phyloP scores from a whole-genome alignment of 352 stramenopile species.

The Blastocystis sp. region DNA sequence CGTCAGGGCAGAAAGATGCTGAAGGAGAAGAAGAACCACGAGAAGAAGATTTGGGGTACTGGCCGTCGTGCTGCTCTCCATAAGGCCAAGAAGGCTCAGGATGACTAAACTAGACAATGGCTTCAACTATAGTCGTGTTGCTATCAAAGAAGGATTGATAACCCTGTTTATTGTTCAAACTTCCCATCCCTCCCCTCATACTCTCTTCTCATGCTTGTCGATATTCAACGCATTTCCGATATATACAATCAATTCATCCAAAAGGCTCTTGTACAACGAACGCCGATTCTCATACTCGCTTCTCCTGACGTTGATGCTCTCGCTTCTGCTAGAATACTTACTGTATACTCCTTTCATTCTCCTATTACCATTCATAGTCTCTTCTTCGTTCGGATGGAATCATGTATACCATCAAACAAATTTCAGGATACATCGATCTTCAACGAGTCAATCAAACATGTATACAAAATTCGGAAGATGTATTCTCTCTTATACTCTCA shows the following conservation, averaged over 20 bases:
- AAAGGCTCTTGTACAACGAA: background rate
- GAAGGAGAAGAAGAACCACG: conserved; percentile 57
- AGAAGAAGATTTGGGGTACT: conserved; percentile 57
- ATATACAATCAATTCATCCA: conserved; percentile 2
- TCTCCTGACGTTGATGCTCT: conserved; percentile 33
- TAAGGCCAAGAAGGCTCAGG: conserved; percentile 57
- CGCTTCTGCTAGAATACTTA: background rate
- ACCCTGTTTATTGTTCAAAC: background rate
- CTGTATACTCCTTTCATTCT: background rate
- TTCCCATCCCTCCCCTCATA: background rate
- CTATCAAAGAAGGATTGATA: background rate
- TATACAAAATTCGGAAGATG: conserved; percentile 1
- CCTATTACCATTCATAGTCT: background rate
- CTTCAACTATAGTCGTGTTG: conserved; percentile 6
- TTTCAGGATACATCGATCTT: conserved; percentile 46
- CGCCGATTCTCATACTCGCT: conserved; percentile 3
- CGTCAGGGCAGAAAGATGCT: conserved; percentile 54
- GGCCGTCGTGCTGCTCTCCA: conserved; percentile 56
- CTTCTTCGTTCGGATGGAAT: conserved; percentile 5
- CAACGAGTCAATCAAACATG: conserved; percentile 21
- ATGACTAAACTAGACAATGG: conserved; percentile 19
- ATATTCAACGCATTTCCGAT: background rate
- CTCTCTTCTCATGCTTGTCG: background rate
- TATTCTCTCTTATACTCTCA: background rate
- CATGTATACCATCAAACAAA: conserved; percentile 51